Evolutionary conservation across 2,329 filamentous ascomycete genomes (phyloP), one percentile per base, ranked within the genome.

Genomic region (Colletotrichum higginsianum): DNA sequence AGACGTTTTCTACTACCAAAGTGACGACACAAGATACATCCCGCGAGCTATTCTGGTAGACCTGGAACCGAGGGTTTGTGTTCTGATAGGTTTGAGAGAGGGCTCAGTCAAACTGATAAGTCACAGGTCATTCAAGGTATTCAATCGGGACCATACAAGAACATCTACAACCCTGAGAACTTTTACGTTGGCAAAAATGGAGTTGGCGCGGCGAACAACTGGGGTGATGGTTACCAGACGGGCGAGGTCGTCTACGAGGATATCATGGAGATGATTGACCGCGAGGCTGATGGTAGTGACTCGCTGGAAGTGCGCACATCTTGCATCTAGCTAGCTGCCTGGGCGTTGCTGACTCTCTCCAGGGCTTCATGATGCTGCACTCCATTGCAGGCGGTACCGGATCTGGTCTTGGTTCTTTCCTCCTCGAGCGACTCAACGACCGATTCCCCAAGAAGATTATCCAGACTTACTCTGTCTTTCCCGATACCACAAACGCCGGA

Each of bases 121-220:
- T 11, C 38, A 15, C 74, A 86, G 91, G 93, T 98, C 74, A 93
- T 99, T 79, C 93, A 98, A 80, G 87, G 91, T 73, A 99, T 99
- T 76, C 96, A 98, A 84, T 93, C 92, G 12, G 95, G 96, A 1
- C 92, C 95, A 0, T 99, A 99, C 86, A 94, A 93, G 82, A 98
- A 99, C 82, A 99, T 99, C 72, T 99, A 99, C 89, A 99, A 99
- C 81, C 96, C 96, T 0, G 96, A 99, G 83, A 99, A 99, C 86
- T 98, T 98, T 84, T 99, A 97, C 81, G 91, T 98, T 64, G 94
- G 96, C 77, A 97, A 98, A 81, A 93, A 96, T 84, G 96, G 96
- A 69, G 91, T 94, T 66, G 96, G 96, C 56, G 96, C 96, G 8
- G 96, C 95, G 56, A 99, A 99, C 83, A 99, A 98, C 82, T 99